These are phyloP conservation scores for Dendryphion nanum DNA, from an alignment of 2,329 filamentous ascomycete species.

Conservation along the genomic window DNA sequence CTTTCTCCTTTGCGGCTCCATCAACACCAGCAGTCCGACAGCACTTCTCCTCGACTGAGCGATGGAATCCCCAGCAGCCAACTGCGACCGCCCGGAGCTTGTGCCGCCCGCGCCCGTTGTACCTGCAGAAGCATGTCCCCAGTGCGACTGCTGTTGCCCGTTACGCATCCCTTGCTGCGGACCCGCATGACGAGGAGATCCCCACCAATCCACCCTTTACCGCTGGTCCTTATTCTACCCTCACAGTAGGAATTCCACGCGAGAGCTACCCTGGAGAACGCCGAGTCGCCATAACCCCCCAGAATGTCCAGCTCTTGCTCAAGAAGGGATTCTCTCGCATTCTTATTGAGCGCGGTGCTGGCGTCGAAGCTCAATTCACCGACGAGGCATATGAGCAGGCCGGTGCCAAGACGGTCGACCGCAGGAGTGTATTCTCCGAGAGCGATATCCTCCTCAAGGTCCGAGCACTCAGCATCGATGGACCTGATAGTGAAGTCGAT, in stretches of 20 bases:
- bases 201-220: slow-evolving; percentile 35
- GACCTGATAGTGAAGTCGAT: slow-evolving; percentile 63
- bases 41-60: slow-evolving; percentile 15
- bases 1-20: slow-evolving; percentile 13
- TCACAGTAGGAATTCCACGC: slow-evolving; percentile 75
- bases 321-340: slow-evolving; percentile 83
- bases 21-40: slow-evolving; percentile 18
- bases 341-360: slow-evolving; percentile 78
- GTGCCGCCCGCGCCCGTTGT: slow-evolving; percentile 24
- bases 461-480: slow-evolving; percentile 64
- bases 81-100: slow-evolving; percentile 20
- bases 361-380: slow-evolving; percentile 70
- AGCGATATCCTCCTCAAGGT: slow-evolving; percentile 84
- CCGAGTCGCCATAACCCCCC: slow-evolving; percentile 79
- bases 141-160: slow-evolving; percentile 23
- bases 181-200: slow-evolving; percentile 36
- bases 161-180: slow-evolving; percentile 31
- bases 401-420: slow-evolving; percentile 73
- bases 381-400: slow-evolving; percentile 75
- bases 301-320: slow-evolving; percentile 76
- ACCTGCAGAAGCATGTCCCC: slow-evolving; percentile 30
- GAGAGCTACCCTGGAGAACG: slow-evolving; percentile 79
- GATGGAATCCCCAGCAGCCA: slow-evolving; percentile 12
- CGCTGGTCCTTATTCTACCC: slow-evolving; percentile 62
- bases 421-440: slow-evolving; percentile 66